Conservation (phyloP, 2,329 filamentous ascomycete species). For the Beauveria sp. region DNA sequence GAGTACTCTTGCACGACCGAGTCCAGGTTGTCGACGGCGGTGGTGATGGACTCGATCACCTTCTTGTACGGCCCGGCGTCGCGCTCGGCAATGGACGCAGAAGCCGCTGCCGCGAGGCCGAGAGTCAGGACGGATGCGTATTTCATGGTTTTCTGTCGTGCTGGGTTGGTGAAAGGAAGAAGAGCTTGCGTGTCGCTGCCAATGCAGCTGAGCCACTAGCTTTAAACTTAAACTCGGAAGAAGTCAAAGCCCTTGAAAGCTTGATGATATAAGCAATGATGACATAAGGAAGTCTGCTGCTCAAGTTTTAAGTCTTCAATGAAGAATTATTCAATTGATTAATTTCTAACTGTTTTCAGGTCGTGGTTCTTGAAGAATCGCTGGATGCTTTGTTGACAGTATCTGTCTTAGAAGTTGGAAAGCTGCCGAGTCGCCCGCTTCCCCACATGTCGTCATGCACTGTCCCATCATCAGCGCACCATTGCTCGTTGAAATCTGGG, state of each 20-base stretch:
- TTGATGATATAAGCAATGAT: neutral
- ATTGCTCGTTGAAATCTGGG: too few relatives aligned
- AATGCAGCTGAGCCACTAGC: neutral
- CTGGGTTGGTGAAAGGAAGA: neutral
- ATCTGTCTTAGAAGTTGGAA: neutral
- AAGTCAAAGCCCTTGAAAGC: neutral
- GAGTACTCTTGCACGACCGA: neutral
- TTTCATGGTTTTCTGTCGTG: neutral
- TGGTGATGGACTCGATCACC: constrained; percentile 8
- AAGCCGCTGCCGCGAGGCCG: constrained; percentile 1
- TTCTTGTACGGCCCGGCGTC: constrained; percentile 7
- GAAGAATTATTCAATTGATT: neutral
- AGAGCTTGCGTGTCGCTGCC: neutral
- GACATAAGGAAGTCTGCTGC: neutral
- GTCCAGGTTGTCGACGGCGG: constrained; percentile 5
- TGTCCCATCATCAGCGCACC: too few relatives aligned
- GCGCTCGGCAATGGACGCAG: constrained; percentile 5
- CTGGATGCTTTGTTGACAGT: neutral
- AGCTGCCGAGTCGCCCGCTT: too few relatives aligned
- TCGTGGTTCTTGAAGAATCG: neutral
- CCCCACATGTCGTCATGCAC: too few relatives aligned
- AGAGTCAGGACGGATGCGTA: neutral
- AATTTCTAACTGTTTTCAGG: too few relatives aligned
- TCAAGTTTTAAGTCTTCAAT: neutral
- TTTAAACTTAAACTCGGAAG: neutral